Base-by-base conservation (phyloP, 2,329 filamentous ascomycete species). In the Orbilia javanica region DNA sequence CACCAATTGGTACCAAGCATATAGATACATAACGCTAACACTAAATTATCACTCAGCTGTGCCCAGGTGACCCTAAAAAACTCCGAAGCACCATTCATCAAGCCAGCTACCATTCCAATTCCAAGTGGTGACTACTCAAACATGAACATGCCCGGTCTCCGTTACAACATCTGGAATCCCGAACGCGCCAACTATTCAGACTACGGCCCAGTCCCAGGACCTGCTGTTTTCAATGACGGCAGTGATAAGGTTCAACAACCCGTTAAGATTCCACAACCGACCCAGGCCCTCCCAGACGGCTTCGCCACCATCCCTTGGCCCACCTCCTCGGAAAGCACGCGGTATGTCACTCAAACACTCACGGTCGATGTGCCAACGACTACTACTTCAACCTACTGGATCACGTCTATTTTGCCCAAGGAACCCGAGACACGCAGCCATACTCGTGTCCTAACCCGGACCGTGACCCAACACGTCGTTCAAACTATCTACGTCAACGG, bases 141-240 rank as follows among this genome's bases (percentile, higher is more conserved):
- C 31, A 34, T 73, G 42, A 73, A 79, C 8, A 79, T 73, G 67
- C 74, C 74, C 2, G 74, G 74, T 11, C 67, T 79, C 8, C 62
- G 67, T n/a, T 79, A 72, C 46, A 73, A 79, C 63, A 73, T 79
- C 31, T 77, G 73, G 73, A 65, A 72, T 25, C 74, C 68, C 0
- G 62, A 48, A 2, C 74, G 74, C 13, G 18, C 44, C 7, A 63
- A 52, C n/a, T 79, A 65, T 48, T 63, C 63, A 11, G 74, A 73
- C n/a, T 79, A 79, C 44, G 69, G 64, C 18, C 69, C 63, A 11
- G 57, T 72, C 13, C 74, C 74, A 3, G 74, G 74, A 10, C 68
- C 74, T 2, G 53, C 67, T 11, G 74, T 73, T 10, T 77, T 69
- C 50, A 18, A 70, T n/a, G 66, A 66, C 15, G 66, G 73, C 4